These are phyloP conservation scores for Coleophoma eucalyptorum DNA, from an alignment of 2,329 filamentous ascomycete species.

Conservation along the genomic window DNA sequence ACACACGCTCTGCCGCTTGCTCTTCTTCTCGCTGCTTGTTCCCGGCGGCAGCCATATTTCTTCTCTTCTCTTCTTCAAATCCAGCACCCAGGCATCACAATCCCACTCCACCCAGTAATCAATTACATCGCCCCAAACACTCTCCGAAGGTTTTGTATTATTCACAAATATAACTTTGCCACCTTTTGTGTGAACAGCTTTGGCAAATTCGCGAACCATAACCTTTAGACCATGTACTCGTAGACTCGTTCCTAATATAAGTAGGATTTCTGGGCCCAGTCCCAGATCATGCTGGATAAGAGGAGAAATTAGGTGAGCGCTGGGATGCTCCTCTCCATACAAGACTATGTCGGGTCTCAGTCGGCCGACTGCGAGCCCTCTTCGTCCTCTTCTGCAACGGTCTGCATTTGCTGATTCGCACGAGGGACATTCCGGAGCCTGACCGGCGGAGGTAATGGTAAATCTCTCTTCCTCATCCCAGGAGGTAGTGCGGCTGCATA, in stretches of 20 bases:
- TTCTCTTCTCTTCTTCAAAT: slow-evolving; percentile 37
- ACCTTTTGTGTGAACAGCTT: slow-evolving; percentile 60
- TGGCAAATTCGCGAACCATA: slow-evolving; percentile 68
- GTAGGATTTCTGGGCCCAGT: slow-evolving; percentile 60
- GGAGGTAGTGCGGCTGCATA: slow-evolving; percentile 51
- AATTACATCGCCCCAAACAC: slow-evolving; percentile 68
- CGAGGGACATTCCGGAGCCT: slow-evolving; percentile 63
- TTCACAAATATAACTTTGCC: slow-evolving; percentile 73
- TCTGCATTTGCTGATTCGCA: slow-evolving; percentile 60
- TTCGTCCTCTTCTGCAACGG: slow-evolving; percentile 61
- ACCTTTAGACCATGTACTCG: slow-evolving; percentile 69
- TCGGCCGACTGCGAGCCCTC: slow-evolving; percentile 63
- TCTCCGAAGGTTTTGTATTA: slow-evolving; percentile 67
- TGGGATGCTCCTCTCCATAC: slow-evolving; percentile 71
- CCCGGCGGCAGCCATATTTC: slow-evolving; percentile 28
- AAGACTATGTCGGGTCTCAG: slow-evolving; percentile 70
- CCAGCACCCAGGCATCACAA: slow-evolving; percentile 68
- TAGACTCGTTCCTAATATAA: slow-evolving; percentile 69
- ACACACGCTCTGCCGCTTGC: not conserved
- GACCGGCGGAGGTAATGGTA: slow-evolving; percentile 47
- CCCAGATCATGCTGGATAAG: slow-evolving; percentile 65
- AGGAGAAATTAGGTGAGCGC: slow-evolving; percentile 62
- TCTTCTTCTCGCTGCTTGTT: slow-evolving; percentile 3
- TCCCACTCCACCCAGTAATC: slow-evolving; percentile 75
- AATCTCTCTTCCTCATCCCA: slow-evolving; percentile 54